Evolutionary conservation across 2,329 filamentous ascomycete genomes (phyloP).

Genomic region (Fusarium drepaniforme): DNA sequence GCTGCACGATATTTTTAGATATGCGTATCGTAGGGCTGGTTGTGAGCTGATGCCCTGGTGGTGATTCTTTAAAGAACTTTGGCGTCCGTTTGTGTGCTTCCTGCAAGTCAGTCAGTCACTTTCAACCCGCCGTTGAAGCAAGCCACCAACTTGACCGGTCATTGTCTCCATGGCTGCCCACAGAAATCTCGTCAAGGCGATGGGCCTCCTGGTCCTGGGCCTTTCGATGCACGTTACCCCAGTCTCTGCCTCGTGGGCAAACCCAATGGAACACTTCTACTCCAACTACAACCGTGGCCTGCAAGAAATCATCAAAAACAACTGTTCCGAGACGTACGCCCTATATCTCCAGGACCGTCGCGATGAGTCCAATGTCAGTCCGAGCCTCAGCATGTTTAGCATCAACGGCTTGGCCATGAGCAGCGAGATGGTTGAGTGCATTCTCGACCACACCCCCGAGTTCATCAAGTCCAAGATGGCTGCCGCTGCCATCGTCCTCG

Average conservation of each 20-base stretch:
- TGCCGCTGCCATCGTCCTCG: conserved; percentile 20
- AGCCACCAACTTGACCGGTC: neutral
- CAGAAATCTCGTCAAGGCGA: neutral
- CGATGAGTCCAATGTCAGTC: neutral
- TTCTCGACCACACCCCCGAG: conserved; percentile 10
- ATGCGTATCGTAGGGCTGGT: neutral
- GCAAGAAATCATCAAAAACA: conserved; percentile 7
- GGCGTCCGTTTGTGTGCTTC: neutral
- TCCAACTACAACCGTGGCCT: conserved; percentile 3
- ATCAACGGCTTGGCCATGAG: neutral
- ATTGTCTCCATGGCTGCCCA: neutral
- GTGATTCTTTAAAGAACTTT: neutral
- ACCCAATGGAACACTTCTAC: conserved; percentile 13
- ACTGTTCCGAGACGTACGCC: conserved; percentile 9
- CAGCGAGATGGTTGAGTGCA: conserved; percentile 13
- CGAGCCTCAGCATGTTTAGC: neutral
- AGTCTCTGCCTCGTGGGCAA: neutral
- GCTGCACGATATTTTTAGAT: neutral
- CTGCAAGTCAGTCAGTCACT: neutral
- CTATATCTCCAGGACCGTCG: neutral
- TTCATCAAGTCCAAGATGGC: conserved; percentile 26
- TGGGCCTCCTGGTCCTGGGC: neutral
- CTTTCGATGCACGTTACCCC: conserved; percentile 2
- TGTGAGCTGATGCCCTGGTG: neutral
- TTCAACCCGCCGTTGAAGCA: neutral